These are phyloP conservation scores for Globisporangium carolinianum DNA, from an alignment of 352 stramenopile genomes.

Conservation along the genomic window DNA sequence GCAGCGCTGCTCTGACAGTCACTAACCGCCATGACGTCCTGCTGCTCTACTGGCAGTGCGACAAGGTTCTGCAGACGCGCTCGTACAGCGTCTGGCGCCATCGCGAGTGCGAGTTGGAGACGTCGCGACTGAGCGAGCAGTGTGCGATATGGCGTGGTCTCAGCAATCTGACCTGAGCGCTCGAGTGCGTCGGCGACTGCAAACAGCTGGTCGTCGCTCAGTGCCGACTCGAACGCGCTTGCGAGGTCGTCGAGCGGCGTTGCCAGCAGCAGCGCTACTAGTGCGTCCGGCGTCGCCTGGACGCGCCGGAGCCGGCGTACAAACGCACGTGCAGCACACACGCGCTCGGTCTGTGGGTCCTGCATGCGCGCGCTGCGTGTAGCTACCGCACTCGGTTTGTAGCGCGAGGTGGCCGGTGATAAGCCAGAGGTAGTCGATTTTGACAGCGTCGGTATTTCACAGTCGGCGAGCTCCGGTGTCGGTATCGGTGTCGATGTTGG, in stretches of 20 bases:
- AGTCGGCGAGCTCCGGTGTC: no score
- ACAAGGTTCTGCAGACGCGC: neutral
- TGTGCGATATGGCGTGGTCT: neutral
- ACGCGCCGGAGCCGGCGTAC: slow-evolving; percentile 2
- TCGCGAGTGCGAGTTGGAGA: slow-evolving; percentile 11
- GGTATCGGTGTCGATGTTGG: neutral
- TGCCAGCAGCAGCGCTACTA: slow-evolving; percentile 5
- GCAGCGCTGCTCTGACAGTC: no score
- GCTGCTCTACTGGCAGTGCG: no score
- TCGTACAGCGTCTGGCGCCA: slow-evolving; percentile 1
- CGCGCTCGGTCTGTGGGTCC: slow-evolving; percentile 2
- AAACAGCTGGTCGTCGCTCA: slow-evolving; percentile 12
- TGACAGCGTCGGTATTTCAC: no score
- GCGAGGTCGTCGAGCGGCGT: neutral
- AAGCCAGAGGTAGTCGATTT: no score
- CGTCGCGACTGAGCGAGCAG: neutral
- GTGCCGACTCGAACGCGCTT: slow-evolving; percentile 4
- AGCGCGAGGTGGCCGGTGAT: no score
- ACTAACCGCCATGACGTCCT: no score
- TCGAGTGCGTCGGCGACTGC: slow-evolving; percentile 6
- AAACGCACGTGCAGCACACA: slow-evolving; percentile 8
- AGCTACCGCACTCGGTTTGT: no score
- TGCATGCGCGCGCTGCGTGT: neutral
- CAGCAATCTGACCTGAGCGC: neutral
- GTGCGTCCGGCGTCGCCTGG: neutral